These are phyloP conservation scores for Claviceps arundinis DNA, from an alignment of 2,329 filamentous ascomycete species.

Conservation along the genomic window DNA sequence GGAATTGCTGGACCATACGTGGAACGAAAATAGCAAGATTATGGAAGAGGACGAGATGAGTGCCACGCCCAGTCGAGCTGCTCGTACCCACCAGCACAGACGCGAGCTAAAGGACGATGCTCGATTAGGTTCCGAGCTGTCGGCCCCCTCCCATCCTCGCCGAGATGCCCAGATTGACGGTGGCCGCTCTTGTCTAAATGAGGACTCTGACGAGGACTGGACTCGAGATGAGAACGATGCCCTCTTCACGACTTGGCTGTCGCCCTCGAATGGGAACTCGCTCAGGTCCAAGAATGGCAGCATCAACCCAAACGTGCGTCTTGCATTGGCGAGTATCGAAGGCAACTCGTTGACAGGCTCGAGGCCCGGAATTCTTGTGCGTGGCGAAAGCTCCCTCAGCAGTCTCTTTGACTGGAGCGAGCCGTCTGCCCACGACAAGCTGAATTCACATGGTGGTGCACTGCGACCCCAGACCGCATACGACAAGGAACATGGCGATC, in stretches of 20 bases:
- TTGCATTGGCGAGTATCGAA: slow-evolving; percentile 40
- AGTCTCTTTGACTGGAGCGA: slow-evolving; percentile 74
- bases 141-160: background rate
- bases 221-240: slow-evolving; percentile 38
- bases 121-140: background rate
- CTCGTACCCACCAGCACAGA: slow-evolving; percentile 10
- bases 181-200: slow-evolving; percentile 42
- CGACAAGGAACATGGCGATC: slow-evolving; percentile 59
- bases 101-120: slow-evolving; percentile 2
- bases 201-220: slow-evolving; percentile 53
- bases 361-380: slow-evolving; percentile 5
- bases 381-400: slow-evolving; percentile 42
- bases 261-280: slow-evolving; percentile 36
- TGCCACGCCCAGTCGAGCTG: slow-evolving; percentile 35
- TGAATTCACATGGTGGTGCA: slow-evolving; percentile 42
- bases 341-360: slow-evolving; percentile 25
- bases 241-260: slow-evolving; percentile 43
- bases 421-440: slow-evolving; percentile 46
- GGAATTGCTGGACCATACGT: slow-evolving; percentile 41
- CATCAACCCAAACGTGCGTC: slow-evolving; percentile 39
- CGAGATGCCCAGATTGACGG: slow-evolving; percentile 21
- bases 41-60: slow-evolving; percentile 49
- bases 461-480: slow-evolving; percentile 62
- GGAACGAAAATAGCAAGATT: slow-evolving; percentile 43
- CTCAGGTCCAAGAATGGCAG: slow-evolving; percentile 34